phyloP scores from a whole-genome alignment of 805 yeast genomes.

The Maudiozyma serrabonitensis region DNA sequence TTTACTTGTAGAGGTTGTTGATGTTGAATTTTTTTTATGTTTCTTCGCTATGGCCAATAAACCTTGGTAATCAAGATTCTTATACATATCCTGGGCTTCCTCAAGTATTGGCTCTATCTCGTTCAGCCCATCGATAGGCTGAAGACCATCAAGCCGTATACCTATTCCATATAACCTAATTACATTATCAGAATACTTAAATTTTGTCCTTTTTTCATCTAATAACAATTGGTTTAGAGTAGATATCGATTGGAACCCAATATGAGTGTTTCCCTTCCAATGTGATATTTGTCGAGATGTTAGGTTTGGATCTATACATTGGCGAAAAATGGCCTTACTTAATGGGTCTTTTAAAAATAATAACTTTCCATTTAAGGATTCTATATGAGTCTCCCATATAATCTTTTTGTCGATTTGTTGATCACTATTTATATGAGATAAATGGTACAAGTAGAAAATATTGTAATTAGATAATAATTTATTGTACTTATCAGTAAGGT shows the following conservation, averaged over 20 bases:
- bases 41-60: slow-evolving; percentile 17
- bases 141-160: slow-evolving; percentile 1
- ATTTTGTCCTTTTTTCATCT: background rate
- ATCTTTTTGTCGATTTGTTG: too few relatives aligned
- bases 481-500: slow-evolving; percentile 3
- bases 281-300: background rate
- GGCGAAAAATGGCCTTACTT: background rate
- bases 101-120: slow-evolving; percentile 17
- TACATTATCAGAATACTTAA: background rate
- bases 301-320: background rate
- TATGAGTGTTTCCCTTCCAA: background rate
- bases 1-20: background rate
- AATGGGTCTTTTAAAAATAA: too few relatives aligned
- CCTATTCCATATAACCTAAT: background rate
- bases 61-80: slow-evolving; percentile 18
- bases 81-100: slow-evolving; percentile 18
- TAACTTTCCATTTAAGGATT: too few relatives aligned
- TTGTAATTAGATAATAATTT: slow-evolving; percentile 7
- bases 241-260: background rate
- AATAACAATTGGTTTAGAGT: background rate
- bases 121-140: background rate
- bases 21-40: background rate
- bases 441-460: slow-evolving; percentile 11
- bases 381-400: too few relatives aligned
- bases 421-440: background rate